Percentiles rank a stretch among this genome's conserved stretches.
phyloP scores from a whole-genome alignment of 129 eudicot genomes.

The Rutidosis leptorrhynchoides region DNA sequence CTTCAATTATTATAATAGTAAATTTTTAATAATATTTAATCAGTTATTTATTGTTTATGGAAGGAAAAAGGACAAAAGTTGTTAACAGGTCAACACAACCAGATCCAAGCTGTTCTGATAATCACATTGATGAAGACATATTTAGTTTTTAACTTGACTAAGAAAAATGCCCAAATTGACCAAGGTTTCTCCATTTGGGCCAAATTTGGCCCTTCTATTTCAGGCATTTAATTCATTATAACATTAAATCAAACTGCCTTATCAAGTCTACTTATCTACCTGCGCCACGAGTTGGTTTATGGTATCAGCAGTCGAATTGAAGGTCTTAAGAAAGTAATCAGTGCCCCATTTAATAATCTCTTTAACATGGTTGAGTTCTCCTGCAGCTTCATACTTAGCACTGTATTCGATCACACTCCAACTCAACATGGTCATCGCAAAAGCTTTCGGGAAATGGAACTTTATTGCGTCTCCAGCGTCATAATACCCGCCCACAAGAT shows the following conservation, averaged over 20 bases:
- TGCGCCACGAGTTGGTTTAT: conserved; percentile 67
- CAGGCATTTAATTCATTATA: background rate
- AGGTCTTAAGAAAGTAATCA: conserved; percentile 91
- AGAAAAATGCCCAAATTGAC: background rate
- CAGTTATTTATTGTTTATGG: background rate
- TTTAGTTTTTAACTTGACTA: background rate
- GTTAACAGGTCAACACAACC: background rate
- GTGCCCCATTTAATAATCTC: conserved; percentile 92
- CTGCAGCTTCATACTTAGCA: conserved; percentile 92
- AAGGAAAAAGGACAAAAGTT: background rate
- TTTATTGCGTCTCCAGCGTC: conserved; percentile 97
- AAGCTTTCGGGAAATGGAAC: conserved; percentile 79
- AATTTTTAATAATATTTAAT: too few species aligned
- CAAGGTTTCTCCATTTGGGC: background rate
- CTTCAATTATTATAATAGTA: background rate
- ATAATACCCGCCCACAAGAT: conserved; percentile 84
- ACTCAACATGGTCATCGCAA: conserved; percentile 97
- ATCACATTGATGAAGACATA: background rate
- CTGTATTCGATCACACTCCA: conserved; percentile 96
- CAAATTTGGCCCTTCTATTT: background rate
- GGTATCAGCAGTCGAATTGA: conserved; percentile 76
- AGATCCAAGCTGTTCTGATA: background rate
- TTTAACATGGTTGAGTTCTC: conserved; percentile 84
- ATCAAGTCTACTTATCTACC: conserved; percentile 36
- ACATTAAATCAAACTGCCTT: background rate